These are phyloP conservation scores for Pseudogymnoascus pannorum DNA, from an alignment of 2,329 filamentous ascomycete species.

Conservation along the genomic window DNA sequence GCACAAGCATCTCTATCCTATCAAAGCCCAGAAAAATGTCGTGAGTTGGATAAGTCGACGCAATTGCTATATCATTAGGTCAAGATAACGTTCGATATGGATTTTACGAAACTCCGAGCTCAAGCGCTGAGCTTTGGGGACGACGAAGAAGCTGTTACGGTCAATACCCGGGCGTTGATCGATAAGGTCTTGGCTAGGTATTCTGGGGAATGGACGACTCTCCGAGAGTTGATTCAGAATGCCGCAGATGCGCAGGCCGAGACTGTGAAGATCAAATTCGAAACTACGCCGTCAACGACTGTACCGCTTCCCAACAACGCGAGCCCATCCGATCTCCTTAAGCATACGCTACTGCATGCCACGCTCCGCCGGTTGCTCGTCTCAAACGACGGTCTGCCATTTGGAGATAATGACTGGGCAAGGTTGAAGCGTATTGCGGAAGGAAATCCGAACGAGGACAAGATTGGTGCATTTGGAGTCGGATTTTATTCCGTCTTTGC, in stretches of 20 bases:
- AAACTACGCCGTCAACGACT: conserved; percentile 75
- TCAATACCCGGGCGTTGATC: conserved; percentile 92
- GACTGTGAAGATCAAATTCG: conserved; percentile 84
- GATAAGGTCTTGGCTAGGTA: conserved; percentile 97
- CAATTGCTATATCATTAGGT: neutral
- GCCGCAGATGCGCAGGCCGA: conserved; percentile 94
- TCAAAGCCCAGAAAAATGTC: neutral
- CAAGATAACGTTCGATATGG: conserved; percentile 41
- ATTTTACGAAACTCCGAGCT: conserved; percentile 71
- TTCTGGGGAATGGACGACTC: conserved; percentile 84
- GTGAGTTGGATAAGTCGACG: neutral
- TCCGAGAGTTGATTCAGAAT: conserved; percentile 95
- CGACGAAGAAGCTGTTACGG: conserved; percentile 94
- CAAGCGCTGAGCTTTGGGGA: conserved; percentile 79
- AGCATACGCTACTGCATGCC: conserved; percentile 77
- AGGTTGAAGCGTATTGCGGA: conserved; percentile 96
- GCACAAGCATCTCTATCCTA: neutral
- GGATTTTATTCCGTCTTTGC: conserved; percentile 98
- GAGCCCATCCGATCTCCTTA: conserved; percentile 64
- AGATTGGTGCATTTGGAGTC: conserved; percentile 97
- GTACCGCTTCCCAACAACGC: conserved; percentile 59
- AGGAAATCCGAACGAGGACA: conserved; percentile 96
- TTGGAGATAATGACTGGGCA: conserved; percentile 86
- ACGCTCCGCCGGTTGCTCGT: conserved; percentile 83
- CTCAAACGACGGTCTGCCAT: conserved; percentile 84